Base-by-base conservation (phyloP, 106 monocot species). In the Amphibolis antarctica region DNA sequence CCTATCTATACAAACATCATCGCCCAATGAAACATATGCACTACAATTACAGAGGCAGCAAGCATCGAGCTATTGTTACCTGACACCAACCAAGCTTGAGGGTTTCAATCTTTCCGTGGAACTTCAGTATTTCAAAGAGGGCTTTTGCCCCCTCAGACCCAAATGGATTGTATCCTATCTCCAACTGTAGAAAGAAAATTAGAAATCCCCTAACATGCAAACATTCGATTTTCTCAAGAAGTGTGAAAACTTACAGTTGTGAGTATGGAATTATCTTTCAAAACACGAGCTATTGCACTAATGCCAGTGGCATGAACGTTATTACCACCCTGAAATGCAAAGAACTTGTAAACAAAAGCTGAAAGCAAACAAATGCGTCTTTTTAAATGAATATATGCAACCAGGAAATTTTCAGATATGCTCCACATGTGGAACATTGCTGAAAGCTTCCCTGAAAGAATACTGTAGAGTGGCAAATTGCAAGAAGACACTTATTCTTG, bases 31-130 rank as follows among this genome's bases (percentile, higher is more conserved):
- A 61, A 3, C 25, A 57, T 30, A 42, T 19, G 42, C 60, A 30
- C 21, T 42, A 10, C 28, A 42, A 61, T n/a, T 9, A 30, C 7
- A n/a, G 42, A 42, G 60, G 42, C 1, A 42, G 49, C 18, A 49
- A 49, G 60, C 29, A 61, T 61, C 21, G n/a, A 45, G 47, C 14
- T 46, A 46, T 27, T 5, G 63, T 63, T 71, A 99, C 98, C 91
- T 88, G 87, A 59, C 98, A 99, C 98, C 98, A 99, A 42, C 87
- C 87, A 69, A 99, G 91, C 63, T 99, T 99, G 5, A 99, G 72
- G 5, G 85, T 99, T 79, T 85, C 85, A 50, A 99, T 66, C 67
- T 91, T 99, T 31, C 98, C 85, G 63, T 99, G 85, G 71, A 99
- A 99, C 74, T 99, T 99, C 28, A 99, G 75, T 53, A 91, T 70